Evolutionary conservation across 768 basidiomycete genomes (phyloP).

Genomic region (Russula emetica): DNA sequence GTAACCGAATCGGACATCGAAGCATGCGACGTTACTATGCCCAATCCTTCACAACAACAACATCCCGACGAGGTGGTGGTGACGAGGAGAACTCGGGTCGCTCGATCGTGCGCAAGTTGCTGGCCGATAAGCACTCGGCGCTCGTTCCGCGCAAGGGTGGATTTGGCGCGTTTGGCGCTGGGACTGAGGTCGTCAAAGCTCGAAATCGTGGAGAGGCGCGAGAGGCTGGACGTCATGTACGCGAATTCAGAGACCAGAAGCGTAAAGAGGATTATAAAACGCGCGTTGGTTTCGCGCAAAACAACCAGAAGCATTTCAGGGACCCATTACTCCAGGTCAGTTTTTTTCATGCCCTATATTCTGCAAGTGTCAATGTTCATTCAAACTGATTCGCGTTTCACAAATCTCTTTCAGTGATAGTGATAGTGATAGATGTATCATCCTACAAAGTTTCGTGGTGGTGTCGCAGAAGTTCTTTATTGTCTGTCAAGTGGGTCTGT

Average conservation of each 20-base stretch:
- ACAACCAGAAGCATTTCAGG: slow-evolving; percentile 84
- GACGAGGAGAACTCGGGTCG: slow-evolving; percentile 70
- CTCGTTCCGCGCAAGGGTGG: slow-evolving; percentile 83
- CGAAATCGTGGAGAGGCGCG: slow-evolving; percentile 93
- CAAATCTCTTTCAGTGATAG: slow-evolving; percentile 23
- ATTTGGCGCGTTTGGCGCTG: slow-evolving; percentile 79
- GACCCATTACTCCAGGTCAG: slow-evolving; percentile 62
- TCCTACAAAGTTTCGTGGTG: not conserved
- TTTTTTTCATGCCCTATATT: not conserved
- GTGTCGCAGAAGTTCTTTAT: not conserved
- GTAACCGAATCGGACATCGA: slow-evolving; percentile 88
- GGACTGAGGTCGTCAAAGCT: slow-evolving; percentile 81
- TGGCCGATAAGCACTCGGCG: slow-evolving; percentile 79
- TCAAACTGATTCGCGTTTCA: not conserved
- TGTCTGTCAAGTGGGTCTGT: not conserved
- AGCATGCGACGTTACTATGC: slow-evolving; percentile 81
- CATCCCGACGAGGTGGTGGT: too few relatives aligned
- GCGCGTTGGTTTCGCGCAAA: slow-evolving; percentile 70
- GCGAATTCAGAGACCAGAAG: slow-evolving; percentile 78
- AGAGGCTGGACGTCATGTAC: slow-evolving; percentile 82
- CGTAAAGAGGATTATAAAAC: slow-evolving; percentile 82
- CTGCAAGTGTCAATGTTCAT: not conserved
- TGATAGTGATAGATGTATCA: slow-evolving; percentile 20
- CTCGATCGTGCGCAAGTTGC: slow-evolving; percentile 68
- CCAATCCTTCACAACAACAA: slow-evolving; percentile 53